These are phyloP conservation scores for Skeletonema costatum DNA, from an alignment of 108 stramenopile genomes.

Conservation along the genomic window DNA sequence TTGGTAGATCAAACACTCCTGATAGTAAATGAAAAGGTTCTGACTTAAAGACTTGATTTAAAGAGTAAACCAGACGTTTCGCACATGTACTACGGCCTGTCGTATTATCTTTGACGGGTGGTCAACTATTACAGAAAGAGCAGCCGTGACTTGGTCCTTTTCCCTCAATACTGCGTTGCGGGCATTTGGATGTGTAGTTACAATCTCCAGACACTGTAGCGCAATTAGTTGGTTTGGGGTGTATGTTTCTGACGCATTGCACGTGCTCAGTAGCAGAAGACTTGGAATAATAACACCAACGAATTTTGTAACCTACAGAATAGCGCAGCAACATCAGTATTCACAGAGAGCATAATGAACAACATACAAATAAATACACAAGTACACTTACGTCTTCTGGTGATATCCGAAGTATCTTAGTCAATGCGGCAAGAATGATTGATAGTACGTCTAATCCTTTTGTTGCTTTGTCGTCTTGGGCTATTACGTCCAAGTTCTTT, in stretches of 20 bases:
- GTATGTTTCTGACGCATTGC: conserved; percentile 6
- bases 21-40: not conserved
- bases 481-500: conserved; percentile 29
- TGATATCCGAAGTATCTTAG: conserved; percentile 28
- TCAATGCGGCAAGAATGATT: conserved; percentile 31
- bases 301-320: conserved; percentile 35
- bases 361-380: not conserved
- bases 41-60: not conserved
- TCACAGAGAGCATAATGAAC: not conserved
- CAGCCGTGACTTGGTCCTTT: conserved; percentile 39
- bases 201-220: conserved; percentile 44
- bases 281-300: conserved; percentile 39
- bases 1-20: not conserved
- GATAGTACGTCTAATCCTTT: conserved; percentile 16
- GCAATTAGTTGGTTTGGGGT: conserved; percentile 35
- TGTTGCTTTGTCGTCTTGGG: conserved; percentile 8
- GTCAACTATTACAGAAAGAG: conserved; percentile 28
- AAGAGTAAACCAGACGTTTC: conserved; percentile 44
- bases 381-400: conserved; percentile 36
- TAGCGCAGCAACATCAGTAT: not conserved
- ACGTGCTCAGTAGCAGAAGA: conserved; percentile 26
- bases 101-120: conserved; percentile 39
- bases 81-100: conserved; percentile 43
- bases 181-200: conserved; percentile 19
- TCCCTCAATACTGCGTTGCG: conserved; percentile 34